Conservation (phyloP, 345 rosid species). For the Hibiscus tridactylites region DNA sequence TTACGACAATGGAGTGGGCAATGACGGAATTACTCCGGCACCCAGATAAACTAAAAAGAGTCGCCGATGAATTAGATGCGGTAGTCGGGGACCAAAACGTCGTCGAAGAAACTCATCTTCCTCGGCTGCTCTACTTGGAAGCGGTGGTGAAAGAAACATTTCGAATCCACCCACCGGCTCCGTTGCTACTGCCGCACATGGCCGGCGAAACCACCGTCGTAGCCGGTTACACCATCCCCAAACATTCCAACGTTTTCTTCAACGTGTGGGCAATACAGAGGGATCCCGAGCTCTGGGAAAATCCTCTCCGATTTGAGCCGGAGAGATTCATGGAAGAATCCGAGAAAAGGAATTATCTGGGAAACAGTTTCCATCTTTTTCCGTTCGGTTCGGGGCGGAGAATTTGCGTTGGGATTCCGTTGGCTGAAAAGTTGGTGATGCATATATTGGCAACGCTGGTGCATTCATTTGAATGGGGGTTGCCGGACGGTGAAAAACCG, state of each 20-base stretch:
- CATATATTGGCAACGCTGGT: conserved; percentile 2
- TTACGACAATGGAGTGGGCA: conserved; percentile 12
- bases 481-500: neutral
- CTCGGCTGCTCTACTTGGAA: conserved; percentile 1
- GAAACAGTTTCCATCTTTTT: conserved; percentile 8
- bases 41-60: conserved; percentile 5
- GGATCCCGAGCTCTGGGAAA: conserved; percentile 8
- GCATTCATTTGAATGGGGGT: conserved; percentile 9
- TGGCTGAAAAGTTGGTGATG: conserved; percentile 11
- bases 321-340: conserved; percentile 9
- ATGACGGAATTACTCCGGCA: conserved; percentile 15
- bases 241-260: neutral
- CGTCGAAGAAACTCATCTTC: conserved; percentile 11
- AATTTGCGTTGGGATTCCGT: conserved; percentile 12
- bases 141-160: conserved; percentile 10
- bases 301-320: conserved; percentile 10
- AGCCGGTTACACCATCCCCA: conserved; percentile 10
- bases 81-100: conserved; percentile 14
- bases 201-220: neutral
- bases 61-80: neutral
- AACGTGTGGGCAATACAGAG: conserved; percentile 1
- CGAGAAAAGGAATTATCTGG: neutral
- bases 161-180: conserved; percentile 6
- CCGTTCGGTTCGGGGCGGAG: conserved; percentile 23
- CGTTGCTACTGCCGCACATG: conserved; percentile 4